Evolutionary conservation across 768 basidiomycete genomes (phyloP).

Genomic region (Kwoniella mangroviensis): DNA sequence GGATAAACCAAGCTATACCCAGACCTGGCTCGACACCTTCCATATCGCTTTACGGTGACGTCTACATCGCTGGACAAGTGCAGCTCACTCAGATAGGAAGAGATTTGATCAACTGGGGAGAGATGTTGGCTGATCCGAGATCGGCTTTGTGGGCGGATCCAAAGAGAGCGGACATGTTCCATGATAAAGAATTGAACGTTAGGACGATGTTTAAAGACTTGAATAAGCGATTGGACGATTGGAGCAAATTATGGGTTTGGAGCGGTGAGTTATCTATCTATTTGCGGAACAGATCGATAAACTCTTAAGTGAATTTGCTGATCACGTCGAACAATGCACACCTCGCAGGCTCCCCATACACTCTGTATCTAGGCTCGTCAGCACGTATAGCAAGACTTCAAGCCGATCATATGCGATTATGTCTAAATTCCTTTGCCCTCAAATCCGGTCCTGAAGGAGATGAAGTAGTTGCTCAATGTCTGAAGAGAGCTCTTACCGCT

Average conservation of each 20-base stretch:
- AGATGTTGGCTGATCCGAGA: conserved; percentile 34
- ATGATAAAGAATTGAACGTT: conserved; percentile 36
- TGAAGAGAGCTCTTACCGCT: conserved; percentile 46
- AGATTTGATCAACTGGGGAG: conserved; percentile 43
- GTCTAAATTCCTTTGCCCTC: conserved; percentile 46
- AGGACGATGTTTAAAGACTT: conserved; percentile 40
- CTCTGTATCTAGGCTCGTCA: conserved; percentile 40
- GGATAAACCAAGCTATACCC: conserved; percentile 30
- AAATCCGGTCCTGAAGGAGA: conserved; percentile 39
- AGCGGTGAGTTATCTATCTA: conserved; percentile 30
- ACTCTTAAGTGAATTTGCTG: neutral
- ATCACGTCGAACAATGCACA: neutral
- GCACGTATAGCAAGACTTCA: conserved; percentile 37
- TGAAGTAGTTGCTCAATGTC: conserved; percentile 30
- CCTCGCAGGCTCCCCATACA: conserved; percentile 39
- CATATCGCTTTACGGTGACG: conserved; percentile 38
- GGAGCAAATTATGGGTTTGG: conserved; percentile 47
- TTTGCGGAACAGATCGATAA: too few relatives aligned
- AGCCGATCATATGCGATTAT: conserved; percentile 48
- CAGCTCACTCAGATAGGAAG: conserved; percentile 46
- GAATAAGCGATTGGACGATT: conserved; percentile 43
- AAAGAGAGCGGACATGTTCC: conserved; percentile 26
- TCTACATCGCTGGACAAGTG: conserved; percentile 46
- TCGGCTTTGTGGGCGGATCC: conserved; percentile 31
- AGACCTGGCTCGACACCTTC: conserved; percentile 29